A percentile compares a stretch with the other conserved stretches of the same genome.
Evolutionary conservation across 1,284 basidiomycete genomes (phyloP).

Genomic region (Thelephora terrestris): DNA sequence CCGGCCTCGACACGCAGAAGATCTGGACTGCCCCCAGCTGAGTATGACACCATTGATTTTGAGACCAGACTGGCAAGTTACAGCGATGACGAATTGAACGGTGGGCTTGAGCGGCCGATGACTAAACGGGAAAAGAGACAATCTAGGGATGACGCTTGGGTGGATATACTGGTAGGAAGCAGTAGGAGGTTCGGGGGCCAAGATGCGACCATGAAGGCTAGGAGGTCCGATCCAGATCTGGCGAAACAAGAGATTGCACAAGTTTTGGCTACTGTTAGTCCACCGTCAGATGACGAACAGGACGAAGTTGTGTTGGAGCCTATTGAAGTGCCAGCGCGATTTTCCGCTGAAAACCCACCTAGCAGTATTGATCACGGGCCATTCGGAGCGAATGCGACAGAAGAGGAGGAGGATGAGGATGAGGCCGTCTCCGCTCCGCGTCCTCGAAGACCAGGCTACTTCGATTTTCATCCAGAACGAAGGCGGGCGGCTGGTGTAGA

Average conservation of each 20-base stretch:
- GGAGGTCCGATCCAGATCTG: conserved; percentile 51
- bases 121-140: conserved; percentile 41
- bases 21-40: conserved; percentile 45
- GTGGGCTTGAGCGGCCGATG: conserved; percentile 11
- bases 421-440: conserved; percentile 12
- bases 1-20: conserved; percentile 29
- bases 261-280: conserved; percentile 55
- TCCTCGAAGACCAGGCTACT: conserved; percentile 36
- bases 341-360: not conserved
- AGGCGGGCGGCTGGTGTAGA: conserved; percentile 15
- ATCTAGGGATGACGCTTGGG: conserved; percentile 67
- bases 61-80: conserved; percentile 60
- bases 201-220: conserved; percentile 35
- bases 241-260: conserved; percentile 63
- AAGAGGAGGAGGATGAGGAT: conserved; percentile 26
- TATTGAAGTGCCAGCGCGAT: conserved; percentile 17
- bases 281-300: conserved; percentile 37
- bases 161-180: conserved; percentile 74
- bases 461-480: conserved; percentile 56
- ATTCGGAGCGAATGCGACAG: conserved; percentile 5
- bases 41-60: conserved; percentile 65
- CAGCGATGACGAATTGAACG: conserved; percentile 45
- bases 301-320: conserved; percentile 26
- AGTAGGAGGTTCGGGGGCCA: conserved; percentile 53
- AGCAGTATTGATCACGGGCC: not conserved